Percentiles rank a stretch among this genome's conserved stretches.
Evolutionary conservation across 148 eudicot species (phyloP).

Genomic region (Amaranthus palmeri): DNA sequence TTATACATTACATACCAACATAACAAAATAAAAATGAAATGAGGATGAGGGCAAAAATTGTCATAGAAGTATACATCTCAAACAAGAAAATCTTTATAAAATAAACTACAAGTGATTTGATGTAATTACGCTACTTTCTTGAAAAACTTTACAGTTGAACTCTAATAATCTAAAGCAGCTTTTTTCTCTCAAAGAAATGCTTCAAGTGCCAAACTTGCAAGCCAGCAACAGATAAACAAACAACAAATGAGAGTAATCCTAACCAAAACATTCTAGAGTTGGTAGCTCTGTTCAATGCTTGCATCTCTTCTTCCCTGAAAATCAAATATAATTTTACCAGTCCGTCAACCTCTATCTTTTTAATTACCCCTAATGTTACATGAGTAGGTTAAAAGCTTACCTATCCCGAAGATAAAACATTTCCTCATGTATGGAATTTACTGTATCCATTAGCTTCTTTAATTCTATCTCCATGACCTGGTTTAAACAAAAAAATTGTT

Average conservation of each 20-base stretch:
- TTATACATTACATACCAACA: too few relatives aligned
- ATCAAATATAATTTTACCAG: neutral
- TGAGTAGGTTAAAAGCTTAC: slow-evolving; percentile 30
- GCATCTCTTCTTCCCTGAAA: slow-evolving; percentile 91
- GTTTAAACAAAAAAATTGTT: neutral
- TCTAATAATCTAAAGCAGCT: slow-evolving; percentile 48
- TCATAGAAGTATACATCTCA: neutral
- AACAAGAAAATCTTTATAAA: neutral
- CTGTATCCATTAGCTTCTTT: slow-evolving; percentile 67
- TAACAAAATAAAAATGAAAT: too few relatives aligned
- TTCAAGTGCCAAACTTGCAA: slow-evolving; percentile 85
- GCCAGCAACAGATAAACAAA: slow-evolving; percentile 77
- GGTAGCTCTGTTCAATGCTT: slow-evolving; percentile 57
- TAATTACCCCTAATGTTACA: neutral
- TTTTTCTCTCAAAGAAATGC: slow-evolving; percentile 85
- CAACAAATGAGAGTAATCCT: slow-evolving; percentile 57
- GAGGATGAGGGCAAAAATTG: neutral
- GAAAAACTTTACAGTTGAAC: slow-evolving; percentile 17
- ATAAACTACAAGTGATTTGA: slow-evolving; percentile 4
- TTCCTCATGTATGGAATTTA: slow-evolving; percentile 71
- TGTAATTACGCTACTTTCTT: neutral
- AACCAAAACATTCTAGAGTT: slow-evolving; percentile 79
- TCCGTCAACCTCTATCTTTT: neutral
- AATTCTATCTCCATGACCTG: slow-evolving; percentile 88
- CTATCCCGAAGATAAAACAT: slow-evolving; percentile 88